Conservation (phyloP, 1,284 basidiomycete genomes). For the Cutaneotrichosporon dermatis region DNA sequence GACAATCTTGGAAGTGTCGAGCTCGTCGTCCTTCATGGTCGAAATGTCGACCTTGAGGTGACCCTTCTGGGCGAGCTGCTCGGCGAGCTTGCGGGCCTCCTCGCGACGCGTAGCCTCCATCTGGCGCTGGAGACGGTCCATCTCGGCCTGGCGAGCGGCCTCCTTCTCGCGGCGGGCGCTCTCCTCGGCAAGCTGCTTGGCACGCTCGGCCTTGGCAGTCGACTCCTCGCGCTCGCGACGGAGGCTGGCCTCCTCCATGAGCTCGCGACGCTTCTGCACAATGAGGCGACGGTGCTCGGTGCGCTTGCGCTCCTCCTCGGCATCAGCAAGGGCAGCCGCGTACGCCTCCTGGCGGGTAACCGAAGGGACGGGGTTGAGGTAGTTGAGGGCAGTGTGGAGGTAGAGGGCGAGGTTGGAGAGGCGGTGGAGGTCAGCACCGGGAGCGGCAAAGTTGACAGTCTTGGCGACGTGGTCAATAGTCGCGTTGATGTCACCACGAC, state of each 20-base stretch:
- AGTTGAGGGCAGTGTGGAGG: constrained; percentile 65
- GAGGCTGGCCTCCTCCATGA: constrained; percentile 77
- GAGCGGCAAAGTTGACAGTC: constrained; percentile 67
- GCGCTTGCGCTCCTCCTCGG: constrained; percentile 66
- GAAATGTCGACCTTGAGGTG: constrained; percentile 79
- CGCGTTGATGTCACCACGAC: constrained; percentile 81
- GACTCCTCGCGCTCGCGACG: constrained; percentile 90
- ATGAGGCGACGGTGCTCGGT: constrained; percentile 72
- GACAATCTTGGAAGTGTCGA: constrained; percentile 85
- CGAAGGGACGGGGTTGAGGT: constrained; percentile 48
- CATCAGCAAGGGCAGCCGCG: constrained; percentile 48
- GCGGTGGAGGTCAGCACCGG: constrained; percentile 50
- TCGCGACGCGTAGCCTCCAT: constrained; percentile 76
- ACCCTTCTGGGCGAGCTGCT: constrained; percentile 77
- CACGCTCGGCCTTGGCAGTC: constrained; percentile 70
- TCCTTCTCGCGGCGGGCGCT: constrained; percentile 64
- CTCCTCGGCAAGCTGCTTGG: constrained; percentile 68
- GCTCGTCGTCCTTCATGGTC: constrained; percentile 71
- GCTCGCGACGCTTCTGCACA: constrained; percentile 79
- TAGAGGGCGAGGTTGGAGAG: constrained; percentile 69
- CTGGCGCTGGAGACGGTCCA: constrained; percentile 73
- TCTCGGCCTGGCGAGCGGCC: constrained; percentile 66
- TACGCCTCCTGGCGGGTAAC: constrained; percentile 46
- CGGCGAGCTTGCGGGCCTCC: constrained; percentile 85
- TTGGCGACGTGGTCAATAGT: constrained; percentile 85